These are phyloP conservation scores for Dysphania ambrosioides DNA, from an alignment of 148 eudicot genomes.

Conservation along the genomic window DNA sequence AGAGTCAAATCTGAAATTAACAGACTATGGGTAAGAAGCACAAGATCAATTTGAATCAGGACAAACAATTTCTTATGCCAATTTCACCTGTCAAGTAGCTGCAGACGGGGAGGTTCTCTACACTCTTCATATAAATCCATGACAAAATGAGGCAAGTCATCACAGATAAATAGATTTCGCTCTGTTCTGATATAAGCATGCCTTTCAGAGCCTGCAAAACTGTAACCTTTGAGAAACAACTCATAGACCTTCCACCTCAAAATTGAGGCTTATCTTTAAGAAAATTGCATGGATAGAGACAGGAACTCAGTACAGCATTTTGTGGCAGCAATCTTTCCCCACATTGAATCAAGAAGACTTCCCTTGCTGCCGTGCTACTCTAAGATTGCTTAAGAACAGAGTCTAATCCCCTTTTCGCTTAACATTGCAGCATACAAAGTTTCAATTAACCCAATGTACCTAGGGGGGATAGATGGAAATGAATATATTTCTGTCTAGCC, in stretches of 20 bases:
- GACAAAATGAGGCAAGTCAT: slow-evolving; percentile 75
- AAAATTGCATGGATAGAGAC: no score
- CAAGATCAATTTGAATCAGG: slow-evolving; percentile 1
- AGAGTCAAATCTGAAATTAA: slow-evolving; percentile 67
- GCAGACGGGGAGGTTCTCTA: slow-evolving; percentile 75
- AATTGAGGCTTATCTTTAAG: background rate
- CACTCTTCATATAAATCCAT: slow-evolving; percentile 87
- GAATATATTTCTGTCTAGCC: background rate
- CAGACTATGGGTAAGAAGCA: slow-evolving; percentile 16
- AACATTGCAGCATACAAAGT: background rate
- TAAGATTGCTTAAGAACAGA: background rate
- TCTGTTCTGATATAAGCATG: slow-evolving; percentile 56
- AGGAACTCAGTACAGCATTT: no score
- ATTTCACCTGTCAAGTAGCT: slow-evolving; percentile 78
- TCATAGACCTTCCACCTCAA: background rate
- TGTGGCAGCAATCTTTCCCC: background rate
- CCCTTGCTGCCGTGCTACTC: background rate
- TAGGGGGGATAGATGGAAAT: no score
- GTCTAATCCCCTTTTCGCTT: background rate
- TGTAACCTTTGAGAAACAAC: slow-evolving; percentile 30
- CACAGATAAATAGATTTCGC: slow-evolving; percentile 65
- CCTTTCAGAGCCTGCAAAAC: slow-evolving; percentile 75
- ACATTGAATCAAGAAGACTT: background rate
- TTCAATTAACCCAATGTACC: no score
- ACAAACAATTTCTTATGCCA: slow-evolving; percentile 8